These are phyloP conservation scores for Populus ilicifolia DNA, from an alignment of 345 rosid species.

Conservation along the genomic window DNA sequence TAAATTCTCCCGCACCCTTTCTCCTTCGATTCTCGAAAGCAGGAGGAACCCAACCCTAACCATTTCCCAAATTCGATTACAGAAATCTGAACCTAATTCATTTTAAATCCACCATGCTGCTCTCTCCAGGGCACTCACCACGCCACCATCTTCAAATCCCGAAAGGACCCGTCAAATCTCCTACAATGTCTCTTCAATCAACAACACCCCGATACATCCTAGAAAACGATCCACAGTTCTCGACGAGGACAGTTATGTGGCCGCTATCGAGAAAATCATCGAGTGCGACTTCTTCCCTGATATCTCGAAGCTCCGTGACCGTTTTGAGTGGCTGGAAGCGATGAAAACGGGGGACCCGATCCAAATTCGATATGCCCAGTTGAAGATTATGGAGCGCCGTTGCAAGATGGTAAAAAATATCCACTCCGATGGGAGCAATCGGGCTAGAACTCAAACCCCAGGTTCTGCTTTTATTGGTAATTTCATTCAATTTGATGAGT, in stretches of 20 bases:
- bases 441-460: slow-evolving; percentile 54
- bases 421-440: slow-evolving; percentile 31
- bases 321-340: slow-evolving; percentile 93
- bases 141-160: slow-evolving; percentile 54
- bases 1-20: neutral
- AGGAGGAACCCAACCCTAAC: neutral
- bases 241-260: slow-evolving; percentile 80
- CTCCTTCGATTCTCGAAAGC: neutral
- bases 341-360: slow-evolving; percentile 72
- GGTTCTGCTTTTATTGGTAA: slow-evolving; percentile 73
- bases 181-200: slow-evolving; percentile 25
- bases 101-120: slow-evolving; percentile 43
- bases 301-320: slow-evolving; percentile 85
- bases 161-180: slow-evolving; percentile 29
- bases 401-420: slow-evolving; percentile 38
- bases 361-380: slow-evolving; percentile 89
- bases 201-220: slow-evolving; percentile 24
- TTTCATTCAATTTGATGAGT: slow-evolving; percentile 81
- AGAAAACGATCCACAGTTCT: slow-evolving; percentile 60
- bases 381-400: slow-evolving; percentile 92
- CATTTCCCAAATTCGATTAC: neutral
- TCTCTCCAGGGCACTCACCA: slow-evolving; percentile 73
- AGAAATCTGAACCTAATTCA: slow-evolving; percentile 10
- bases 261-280: slow-evolving; percentile 84
- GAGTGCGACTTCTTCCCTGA: slow-evolving; percentile 98